These are phyloP conservation scores for Pleurozium schreberi DNA, from an alignment of 225 moss, liverwort and hornwort genomes.

Conservation along the genomic window DNA sequence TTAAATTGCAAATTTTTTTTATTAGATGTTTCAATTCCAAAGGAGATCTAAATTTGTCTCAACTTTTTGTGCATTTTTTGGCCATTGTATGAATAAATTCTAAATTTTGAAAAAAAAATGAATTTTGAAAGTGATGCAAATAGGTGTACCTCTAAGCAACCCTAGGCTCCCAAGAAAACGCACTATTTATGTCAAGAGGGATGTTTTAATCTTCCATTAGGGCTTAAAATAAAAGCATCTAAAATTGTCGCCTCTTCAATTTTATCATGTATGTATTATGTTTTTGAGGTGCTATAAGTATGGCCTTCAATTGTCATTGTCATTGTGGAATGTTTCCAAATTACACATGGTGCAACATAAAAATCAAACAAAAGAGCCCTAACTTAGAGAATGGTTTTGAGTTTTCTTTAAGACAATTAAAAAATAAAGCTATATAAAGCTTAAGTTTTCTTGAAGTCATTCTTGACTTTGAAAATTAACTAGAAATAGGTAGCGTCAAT, in stretches of 20 bases:
- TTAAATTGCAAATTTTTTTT: too few species aligned
- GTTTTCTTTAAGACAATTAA: too few species aligned
- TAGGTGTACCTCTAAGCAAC: too few species aligned
- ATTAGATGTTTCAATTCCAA: accelerated
- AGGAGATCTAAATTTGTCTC: not conserved
- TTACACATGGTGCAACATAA: not conserved
- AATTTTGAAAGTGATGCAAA: not conserved
- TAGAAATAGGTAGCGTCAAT: too few species aligned
- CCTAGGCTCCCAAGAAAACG: too few species aligned
- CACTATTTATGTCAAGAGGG: not conserved
- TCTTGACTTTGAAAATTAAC: not conserved
- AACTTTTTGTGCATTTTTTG: too few species aligned
- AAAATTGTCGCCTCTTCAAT: accelerated
- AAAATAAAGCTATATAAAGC: not conserved
- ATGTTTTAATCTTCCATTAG: not conserved
- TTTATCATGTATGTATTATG: too few species aligned
- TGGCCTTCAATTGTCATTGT: not conserved
- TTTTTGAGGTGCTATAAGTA: not conserved
- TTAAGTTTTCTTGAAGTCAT: not conserved
- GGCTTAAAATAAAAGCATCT: accelerated
- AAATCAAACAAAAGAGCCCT: too few species aligned
- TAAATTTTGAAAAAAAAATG: not conserved
- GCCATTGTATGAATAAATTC: not conserved
- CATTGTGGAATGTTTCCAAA: not conserved
- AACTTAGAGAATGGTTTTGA: not conserved